Evolutionary conservation across 352 stramenopile genomes (phyloP).

Genomic region (Nothophytophthora sp.): DNA sequence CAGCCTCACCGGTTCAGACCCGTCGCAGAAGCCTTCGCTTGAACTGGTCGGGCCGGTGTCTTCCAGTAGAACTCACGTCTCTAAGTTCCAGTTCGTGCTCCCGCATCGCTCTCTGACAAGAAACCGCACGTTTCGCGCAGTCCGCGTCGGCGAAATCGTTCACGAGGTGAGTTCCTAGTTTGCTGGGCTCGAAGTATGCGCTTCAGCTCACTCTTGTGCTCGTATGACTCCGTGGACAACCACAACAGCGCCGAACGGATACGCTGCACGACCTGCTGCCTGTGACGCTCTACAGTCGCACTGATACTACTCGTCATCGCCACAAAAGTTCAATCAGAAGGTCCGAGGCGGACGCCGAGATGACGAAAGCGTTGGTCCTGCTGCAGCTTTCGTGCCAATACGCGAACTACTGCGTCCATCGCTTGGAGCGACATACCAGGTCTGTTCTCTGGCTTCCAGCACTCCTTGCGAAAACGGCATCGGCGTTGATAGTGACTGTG

Average conservation of each 20-base stretch:
- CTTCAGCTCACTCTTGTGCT: not conserved
- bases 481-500: too few species aligned
- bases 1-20: constrained; percentile 1
- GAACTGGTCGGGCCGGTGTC: not conserved
- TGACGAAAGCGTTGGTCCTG: constrained; percentile 34
- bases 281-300: constrained; percentile 30
- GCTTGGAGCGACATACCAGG: constrained; percentile 37
- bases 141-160: constrained; percentile 36
- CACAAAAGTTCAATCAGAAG: not conserved
- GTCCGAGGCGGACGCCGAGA: not conserved
- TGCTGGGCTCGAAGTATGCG: not conserved
- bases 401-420: constrained; percentile 35
- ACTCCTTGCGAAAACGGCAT: too few species aligned
- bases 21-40: not conserved
- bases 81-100: constrained; percentile 33
- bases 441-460: constrained; percentile 9
- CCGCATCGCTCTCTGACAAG: constrained; percentile 19
- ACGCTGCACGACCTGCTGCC: constrained; percentile 41
- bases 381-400: constrained; percentile 76
- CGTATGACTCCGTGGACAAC: not conserved
- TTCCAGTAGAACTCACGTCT: not conserved
- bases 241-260: constrained; percentile 24
- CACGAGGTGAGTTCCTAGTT: constrained; percentile 27
- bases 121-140: constrained; percentile 18
- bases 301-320: not conserved